phyloP scores from a whole-genome alignment of 495 filamentous ascomycete genomes.

The Penicillium manginii region DNA sequence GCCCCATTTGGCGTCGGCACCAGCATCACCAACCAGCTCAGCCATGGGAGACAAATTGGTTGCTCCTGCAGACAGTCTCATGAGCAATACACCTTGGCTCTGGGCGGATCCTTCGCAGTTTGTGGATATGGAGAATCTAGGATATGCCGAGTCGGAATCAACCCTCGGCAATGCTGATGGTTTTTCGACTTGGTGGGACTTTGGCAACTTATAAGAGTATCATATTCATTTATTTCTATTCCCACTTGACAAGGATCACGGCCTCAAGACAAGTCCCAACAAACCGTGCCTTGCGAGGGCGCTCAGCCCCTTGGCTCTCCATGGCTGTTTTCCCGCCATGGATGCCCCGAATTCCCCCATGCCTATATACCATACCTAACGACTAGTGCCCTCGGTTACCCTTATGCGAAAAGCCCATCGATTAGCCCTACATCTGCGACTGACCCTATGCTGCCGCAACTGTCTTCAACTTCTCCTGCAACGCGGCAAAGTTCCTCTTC shows the following conservation, averaged over 20 bases:
- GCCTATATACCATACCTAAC: conserved; percentile 6
- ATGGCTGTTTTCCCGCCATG: neutral
- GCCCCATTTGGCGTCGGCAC: conserved; percentile 27
- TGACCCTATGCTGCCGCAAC: conserved; percentile 24
- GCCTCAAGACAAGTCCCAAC: conserved; percentile 12
- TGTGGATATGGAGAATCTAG: conserved; percentile 44
- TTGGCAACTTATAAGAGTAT: conserved; percentile 44
- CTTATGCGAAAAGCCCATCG: conserved; percentile 12
- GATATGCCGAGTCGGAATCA: conserved; percentile 39
- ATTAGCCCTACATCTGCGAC: neutral
- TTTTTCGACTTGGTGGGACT: conserved; percentile 50
- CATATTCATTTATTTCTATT: conserved; percentile 31
- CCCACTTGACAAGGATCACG: conserved; percentile 22
- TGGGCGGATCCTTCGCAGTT: conserved; percentile 48
- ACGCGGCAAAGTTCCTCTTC: conserved; percentile 57
- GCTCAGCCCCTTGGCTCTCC: neutral
- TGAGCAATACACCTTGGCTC: conserved; percentile 52
- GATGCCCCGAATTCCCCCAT: neutral
- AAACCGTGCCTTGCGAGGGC: neutral
- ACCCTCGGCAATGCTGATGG: conserved; percentile 39
- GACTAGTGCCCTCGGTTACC: conserved; percentile 17
- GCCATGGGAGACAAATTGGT: conserved; percentile 34
- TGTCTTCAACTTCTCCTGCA: conserved; percentile 36
- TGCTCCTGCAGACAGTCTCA: conserved; percentile 48
- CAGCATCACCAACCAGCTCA: conserved; percentile 26